Conservation (phyloP, 2,329 filamentous ascomycete species). For the Fusarium transvaalense region DNA sequence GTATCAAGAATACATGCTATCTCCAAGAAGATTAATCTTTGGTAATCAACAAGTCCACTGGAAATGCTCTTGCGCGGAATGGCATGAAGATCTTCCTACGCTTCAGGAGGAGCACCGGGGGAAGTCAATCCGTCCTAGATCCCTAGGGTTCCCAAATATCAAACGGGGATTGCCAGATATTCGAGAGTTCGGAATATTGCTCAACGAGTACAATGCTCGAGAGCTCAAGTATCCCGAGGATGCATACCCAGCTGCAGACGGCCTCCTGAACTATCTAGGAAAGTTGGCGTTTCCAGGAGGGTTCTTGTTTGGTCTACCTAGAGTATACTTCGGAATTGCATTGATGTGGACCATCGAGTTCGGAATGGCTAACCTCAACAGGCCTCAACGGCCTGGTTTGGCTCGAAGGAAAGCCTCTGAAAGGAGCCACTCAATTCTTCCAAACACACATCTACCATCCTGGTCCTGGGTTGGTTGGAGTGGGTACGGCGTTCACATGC, state of each 20-base stretch:
- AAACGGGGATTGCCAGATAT: neutral
- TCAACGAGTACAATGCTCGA: slow-evolving; percentile 4
- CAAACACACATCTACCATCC: neutral
- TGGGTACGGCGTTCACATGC: neutral
- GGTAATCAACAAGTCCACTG: slow-evolving; percentile 5
- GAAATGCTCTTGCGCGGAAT: neutral
- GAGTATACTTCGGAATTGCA: neutral
- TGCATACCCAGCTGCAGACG: neutral
- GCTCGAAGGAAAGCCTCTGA: neutral
- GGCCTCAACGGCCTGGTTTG: neutral
- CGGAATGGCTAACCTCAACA: neutral
- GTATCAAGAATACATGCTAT: neutral
- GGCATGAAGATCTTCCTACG: neutral
- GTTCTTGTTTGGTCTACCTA: neutral
- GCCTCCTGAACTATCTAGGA: neutral
- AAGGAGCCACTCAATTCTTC: neutral
- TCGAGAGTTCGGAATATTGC: neutral
- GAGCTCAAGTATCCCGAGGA: slow-evolving; percentile 2
- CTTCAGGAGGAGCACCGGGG: neutral
- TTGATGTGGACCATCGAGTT: neutral
- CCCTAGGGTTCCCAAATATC: neutral
- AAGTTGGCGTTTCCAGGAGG: neutral
- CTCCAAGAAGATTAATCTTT: neutral
- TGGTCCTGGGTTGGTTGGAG: slow-evolving; percentile 5
- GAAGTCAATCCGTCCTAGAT: neutral